phyloP scores from a whole-genome alignment of 1,139 yeast genomes.

The Dujonia santamariae region DNA sequence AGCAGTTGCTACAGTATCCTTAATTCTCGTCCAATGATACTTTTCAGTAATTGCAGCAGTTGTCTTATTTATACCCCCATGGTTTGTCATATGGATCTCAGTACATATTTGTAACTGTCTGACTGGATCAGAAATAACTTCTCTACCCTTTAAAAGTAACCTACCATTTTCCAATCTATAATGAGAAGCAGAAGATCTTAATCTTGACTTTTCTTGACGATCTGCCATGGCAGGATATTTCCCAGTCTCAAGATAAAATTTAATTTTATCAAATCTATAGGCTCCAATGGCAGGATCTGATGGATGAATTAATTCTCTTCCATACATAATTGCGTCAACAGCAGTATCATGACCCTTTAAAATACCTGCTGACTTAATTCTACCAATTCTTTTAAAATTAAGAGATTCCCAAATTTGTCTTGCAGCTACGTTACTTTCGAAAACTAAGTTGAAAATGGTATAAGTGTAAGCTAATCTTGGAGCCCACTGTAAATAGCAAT shows the following conservation, averaged over 20 bases:
- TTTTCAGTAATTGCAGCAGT: constrained; percentile 74
- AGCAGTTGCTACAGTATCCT: constrained; percentile 81
- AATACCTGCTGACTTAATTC: constrained; percentile 80
- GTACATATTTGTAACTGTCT: constrained; percentile 74
- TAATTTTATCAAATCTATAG: constrained; percentile 72
- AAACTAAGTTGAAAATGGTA: constrained; percentile 79
- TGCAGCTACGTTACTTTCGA: constrained; percentile 84
- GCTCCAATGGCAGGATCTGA: constrained; percentile 53
- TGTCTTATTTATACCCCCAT: constrained; percentile 89
- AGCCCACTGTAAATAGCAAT: constrained; percentile 87
- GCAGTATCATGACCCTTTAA: constrained; percentile 80
- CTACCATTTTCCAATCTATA: constrained; percentile 71
- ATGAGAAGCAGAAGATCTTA: constrained; percentile 79
- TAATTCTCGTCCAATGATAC: constrained; percentile 90
- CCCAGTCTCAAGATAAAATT: constrained; percentile 78
- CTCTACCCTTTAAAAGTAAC: constrained; percentile 73
- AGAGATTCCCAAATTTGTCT: constrained; percentile 76
- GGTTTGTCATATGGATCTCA: constrained; percentile 65
- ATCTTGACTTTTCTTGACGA: constrained; percentile 78
- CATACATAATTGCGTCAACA: constrained; percentile 78
- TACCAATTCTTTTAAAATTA: constrained; percentile 74
- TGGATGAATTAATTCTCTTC: constrained; percentile 48
- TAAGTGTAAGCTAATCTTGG: constrained; percentile 84
- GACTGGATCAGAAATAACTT: constrained; percentile 74
- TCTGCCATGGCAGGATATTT: constrained; percentile 81